Evolutionary conservation across 176 grass and related monocot species (phyloP).

Genomic region (Lolium multiflorum): DNA sequence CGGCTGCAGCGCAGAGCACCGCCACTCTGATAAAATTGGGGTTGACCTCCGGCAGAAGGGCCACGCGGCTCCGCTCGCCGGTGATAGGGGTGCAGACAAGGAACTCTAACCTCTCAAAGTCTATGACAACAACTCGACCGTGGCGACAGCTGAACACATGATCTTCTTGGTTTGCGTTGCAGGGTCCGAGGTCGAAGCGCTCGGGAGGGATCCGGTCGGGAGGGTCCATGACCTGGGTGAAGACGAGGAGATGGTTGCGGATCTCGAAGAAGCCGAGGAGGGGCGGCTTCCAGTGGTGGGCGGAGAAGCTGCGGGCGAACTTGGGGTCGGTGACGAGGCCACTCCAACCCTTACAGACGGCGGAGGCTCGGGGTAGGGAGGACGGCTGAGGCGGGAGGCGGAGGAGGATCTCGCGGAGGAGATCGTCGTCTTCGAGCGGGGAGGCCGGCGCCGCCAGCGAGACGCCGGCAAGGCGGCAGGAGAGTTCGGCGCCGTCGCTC

Average conservation of each 20-base stretch:
- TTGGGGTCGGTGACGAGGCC: neutral
- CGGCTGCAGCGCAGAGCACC: no score
- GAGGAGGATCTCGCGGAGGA: neutral
- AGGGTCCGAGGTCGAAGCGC: neutral
- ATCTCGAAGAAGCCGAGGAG: neutral
- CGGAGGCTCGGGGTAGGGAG: neutral
- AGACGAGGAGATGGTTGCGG: neutral
- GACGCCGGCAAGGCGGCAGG: no score
- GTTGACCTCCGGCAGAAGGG: no score
- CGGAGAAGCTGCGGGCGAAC: neutral
- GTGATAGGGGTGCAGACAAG: no score
- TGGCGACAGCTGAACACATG: neutral
- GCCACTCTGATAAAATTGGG: no score
- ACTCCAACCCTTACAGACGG: neutral
- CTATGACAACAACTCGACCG: neutral
- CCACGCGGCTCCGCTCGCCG: no score
- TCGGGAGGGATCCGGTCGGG: neutral
- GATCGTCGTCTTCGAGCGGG: neutral
- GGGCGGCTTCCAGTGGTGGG: no score
- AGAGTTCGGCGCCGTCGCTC: no score
- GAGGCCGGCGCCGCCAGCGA: neutral
- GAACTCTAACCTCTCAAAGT: no score
- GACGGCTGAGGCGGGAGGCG: no score
- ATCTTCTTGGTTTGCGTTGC: fast-evolving
- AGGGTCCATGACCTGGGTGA: neutral